Evolutionary conservation across 345 rosid genomes (phyloP).

Genomic region (Acer saccharum): DNA sequence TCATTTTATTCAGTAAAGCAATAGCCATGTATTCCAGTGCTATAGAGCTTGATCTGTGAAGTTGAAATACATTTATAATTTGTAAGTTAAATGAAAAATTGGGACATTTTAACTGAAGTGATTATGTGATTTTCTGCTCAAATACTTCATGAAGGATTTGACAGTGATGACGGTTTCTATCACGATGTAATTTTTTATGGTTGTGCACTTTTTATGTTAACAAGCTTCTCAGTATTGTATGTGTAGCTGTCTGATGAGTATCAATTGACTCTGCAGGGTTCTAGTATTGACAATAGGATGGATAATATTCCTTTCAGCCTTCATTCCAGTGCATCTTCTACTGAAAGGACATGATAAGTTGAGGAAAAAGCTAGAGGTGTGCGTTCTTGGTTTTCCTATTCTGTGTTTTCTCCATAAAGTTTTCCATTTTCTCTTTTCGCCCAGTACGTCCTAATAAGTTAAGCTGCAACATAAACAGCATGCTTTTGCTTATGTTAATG

Average conservation of each 20-base stretch:
- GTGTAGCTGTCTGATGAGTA: conserved; percentile 15
- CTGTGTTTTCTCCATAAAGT: not conserved
- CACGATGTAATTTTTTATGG: not conserved
- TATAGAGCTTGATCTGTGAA: not conserved
- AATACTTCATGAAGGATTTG: not conserved
- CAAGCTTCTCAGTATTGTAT: not conserved
- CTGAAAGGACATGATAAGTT: conserved; percentile 78
- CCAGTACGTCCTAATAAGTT: not conserved
- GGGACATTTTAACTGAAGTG: not conserved
- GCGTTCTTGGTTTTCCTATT: conserved; percentile 2
- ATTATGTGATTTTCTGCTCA: not conserved
- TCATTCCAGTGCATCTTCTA: conserved; percentile 73
- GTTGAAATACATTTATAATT: not conserved
- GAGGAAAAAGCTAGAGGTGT: conserved; percentile 87
- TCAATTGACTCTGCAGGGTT: conserved; percentile 54
- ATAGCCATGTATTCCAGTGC: not conserved
- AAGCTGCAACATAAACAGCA: not conserved
- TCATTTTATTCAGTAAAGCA: not conserved
- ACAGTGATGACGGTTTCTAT: not conserved
- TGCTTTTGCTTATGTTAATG: not conserved
- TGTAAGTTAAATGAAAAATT: not conserved
- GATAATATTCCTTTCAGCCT: conserved; percentile 80
- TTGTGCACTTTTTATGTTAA: conserved; percentile 4
- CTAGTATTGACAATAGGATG: conserved; percentile 81
- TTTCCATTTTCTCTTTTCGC: not conserved